A percentile compares a stretch with the other conserved stretches of the same genome.
Conservation (phyloP, 2,329 filamentous ascomycete genomes). For the Alternaria burnsii region DNA sequence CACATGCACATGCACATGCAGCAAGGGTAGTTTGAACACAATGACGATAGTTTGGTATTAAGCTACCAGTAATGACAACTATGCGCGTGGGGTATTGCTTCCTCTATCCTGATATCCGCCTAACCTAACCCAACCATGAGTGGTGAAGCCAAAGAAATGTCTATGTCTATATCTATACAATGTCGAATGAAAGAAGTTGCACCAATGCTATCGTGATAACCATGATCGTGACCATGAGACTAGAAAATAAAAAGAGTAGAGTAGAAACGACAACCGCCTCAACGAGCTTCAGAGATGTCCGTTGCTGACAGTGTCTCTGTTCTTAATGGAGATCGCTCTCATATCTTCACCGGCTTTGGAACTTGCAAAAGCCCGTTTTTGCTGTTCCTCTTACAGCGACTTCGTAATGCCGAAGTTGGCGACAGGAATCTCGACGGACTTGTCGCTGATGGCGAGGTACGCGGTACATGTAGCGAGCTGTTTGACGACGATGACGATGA, state of each 20-base stretch:
- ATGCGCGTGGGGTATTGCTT: background rate
- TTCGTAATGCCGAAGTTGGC: constrained; percentile 5
- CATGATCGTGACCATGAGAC: background rate
- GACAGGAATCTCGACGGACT: background rate
- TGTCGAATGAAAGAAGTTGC: background rate
- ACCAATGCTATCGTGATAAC: background rate
- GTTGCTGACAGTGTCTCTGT: background rate
- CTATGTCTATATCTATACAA: background rate
- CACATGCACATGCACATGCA: background rate
- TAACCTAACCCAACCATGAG: background rate
- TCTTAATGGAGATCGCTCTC: constrained; percentile 13
- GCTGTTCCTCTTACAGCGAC: constrained; percentile 10
- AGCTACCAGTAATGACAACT: background rate
- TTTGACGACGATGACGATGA: constrained; percentile 20
- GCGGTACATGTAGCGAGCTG: constrained; percentile 12
- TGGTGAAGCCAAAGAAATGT: background rate
- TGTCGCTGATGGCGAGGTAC: constrained; percentile 2
- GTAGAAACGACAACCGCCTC: constrained; percentile 4
- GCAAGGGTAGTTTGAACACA: too few relatives aligned
- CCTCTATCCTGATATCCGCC: background rate
- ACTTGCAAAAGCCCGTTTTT: constrained; percentile 9
- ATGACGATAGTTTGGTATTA: background rate
- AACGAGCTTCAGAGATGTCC: constrained; percentile 11
- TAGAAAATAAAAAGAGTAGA: background rate
- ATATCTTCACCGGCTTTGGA: background rate